phyloP scores from a whole-genome alignment of 2,329 filamentous ascomycete species.

The Colletotrichum tofieldiae region DNA sequence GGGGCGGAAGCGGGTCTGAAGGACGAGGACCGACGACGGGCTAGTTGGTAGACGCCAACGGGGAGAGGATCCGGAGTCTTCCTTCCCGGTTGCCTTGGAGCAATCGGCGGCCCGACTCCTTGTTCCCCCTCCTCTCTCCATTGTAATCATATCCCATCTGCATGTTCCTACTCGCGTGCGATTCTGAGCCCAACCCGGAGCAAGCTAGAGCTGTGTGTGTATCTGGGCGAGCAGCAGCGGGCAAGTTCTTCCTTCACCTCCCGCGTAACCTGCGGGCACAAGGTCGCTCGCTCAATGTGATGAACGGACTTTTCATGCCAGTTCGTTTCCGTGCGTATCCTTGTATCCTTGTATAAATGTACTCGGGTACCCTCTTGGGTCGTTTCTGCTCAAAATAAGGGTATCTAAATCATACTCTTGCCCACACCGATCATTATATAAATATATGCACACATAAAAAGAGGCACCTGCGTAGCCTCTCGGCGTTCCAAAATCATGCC shows the following conservation, averaged over 20 bases:
- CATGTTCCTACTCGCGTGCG: neutral
- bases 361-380: neutral
- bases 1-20: neutral
- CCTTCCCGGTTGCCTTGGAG: neutral
- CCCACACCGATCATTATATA: constrained; percentile 7
- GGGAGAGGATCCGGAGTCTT: neutral
- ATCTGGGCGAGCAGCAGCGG: too few species aligned
- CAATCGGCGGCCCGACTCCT: neutral
- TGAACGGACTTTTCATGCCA: neutral
- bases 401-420: constrained; percentile 24
- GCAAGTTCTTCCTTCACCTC: neutral
- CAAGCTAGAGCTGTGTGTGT: neutral
- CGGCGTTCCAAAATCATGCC: neutral
- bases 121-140: constrained; percentile 5
- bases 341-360: neutral
- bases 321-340: neutral
- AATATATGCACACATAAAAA: neutral
- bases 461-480: neutral
- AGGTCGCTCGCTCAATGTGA: neutral
- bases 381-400: neutral
- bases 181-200: neutral
- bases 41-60: neutral
- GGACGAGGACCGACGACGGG: neutral
- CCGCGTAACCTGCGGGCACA: neutral
- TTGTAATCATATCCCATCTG: constrained; percentile 25